Evolutionary conservation across 345 rosid species (phyloP), one percentile per base, ranked within the genome.

Genomic region (Salix exigua): DNA sequence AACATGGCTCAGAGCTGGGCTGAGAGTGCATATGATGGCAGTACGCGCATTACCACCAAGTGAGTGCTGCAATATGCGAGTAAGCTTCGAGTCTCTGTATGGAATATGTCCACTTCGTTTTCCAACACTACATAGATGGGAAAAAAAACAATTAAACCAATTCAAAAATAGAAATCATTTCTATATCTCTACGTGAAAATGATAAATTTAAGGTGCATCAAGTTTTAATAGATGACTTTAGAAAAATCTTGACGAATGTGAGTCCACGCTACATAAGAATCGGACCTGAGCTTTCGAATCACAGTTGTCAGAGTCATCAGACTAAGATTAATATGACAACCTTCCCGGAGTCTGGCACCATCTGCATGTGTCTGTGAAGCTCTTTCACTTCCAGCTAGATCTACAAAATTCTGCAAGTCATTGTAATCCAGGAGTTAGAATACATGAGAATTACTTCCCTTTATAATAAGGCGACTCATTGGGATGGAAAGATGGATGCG

Each of bases 21-120:
- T 94, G 78, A 96, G 68, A 76, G 98, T 96, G 79, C 98, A 96
- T 44, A 96, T 94, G 75, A 96, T 96, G 75, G 99, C 99, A 51
- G 99, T 96, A 30, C 99, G 90, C 46, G 98, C 99, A 88, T 96
- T 96, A 72, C 99, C 99, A 73, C 99, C 99, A 18, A 96, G 98
- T 60, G 98, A 96, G 79, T 96, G 98, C 86, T 96, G 98, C 83
- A 96, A 75, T 79, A 96, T 96, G 70, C 99, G 91, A 69, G 99
- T 96, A 75, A 96, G 92, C 91, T 96, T 96, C 48, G 99, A 96
- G 87, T 96, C 98, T 79, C 99, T 82, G 77, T 96, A 96, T 10
- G 98, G 98, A 79, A 96, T 79, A 77, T 96, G 98, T 46, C 99
- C 98, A 40, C 94, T 92, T 85, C 87, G 91, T 85, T 94, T 94